Base-by-base conservation (phyloP, 345 rosid genomes). In the Lepidium africanum region DNA sequence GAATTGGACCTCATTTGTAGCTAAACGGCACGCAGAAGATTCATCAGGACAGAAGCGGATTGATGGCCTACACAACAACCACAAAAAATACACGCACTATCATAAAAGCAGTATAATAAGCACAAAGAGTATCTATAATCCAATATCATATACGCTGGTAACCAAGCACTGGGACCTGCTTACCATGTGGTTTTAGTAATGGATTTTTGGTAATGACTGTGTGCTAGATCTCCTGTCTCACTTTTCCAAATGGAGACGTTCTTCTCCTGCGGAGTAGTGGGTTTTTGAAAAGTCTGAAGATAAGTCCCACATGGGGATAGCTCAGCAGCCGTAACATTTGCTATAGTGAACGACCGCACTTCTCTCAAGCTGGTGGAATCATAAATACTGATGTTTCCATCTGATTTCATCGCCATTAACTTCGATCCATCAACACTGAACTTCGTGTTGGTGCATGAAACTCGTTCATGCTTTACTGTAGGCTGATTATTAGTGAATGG, bases 1-100 rank as follows among this genome's bases (percentile, higher is more conserved):
- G 79, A 91, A 94, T 13, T 89, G 97, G 74, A 94, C 81, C 76
- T 94, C 96, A 50, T 91, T 88, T 59, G 97, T 94, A 21, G 83
- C 95, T 75, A 94, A 64, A 38, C 95, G 92, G 73, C 91, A 94
- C 0, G 89, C 91, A 33, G 87, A 84, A 68, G 84, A 78, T 80
- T 94, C 99, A 78, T 91, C 95, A 59, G 83, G 79, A 76, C 83
- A 86, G 76, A 91, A 94, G 36, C 76, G 77, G 67, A 94, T 70
- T 2, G 90, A 83, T 5, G 99, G 99, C 99, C 97, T 94, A 80
- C 32, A 75, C 16, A 50, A 39, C 3, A 83, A 47, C 65, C 23
- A 61, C 33, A 69, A 5, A 63, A 57, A 55, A 63, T 57, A 58
- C 40, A 78, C 41, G 9, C 33, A 7, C 0, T 33, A 40, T 41